Percentiles rank a stretch among this genome's conserved stretches.
These are phyloP conservation scores for Saccharomyces paradoxus DNA, from an alignment of 805 yeast genomes.

Conservation along the genomic window DNA sequence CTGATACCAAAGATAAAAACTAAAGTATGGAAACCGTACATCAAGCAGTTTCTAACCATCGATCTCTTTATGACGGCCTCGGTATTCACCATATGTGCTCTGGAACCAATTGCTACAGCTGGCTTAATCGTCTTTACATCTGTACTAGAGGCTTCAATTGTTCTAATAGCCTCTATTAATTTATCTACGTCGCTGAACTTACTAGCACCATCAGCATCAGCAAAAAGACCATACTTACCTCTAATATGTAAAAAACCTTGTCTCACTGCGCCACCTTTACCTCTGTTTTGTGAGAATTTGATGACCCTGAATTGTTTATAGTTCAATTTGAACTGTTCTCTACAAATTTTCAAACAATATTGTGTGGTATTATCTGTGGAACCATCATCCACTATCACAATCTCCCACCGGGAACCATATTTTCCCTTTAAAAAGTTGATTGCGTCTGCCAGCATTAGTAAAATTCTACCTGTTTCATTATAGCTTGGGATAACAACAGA, in stretches of 20 bases:
- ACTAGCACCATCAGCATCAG: conserved; percentile 97
- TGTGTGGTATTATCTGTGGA: conserved; percentile 72
- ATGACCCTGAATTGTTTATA: conserved; percentile 65
- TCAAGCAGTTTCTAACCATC: conserved; percentile 76
- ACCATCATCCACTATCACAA: conserved; percentile 87
- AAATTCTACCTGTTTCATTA: conserved; percentile 72
- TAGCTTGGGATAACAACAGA: conserved; percentile 90
- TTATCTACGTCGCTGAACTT: conserved; percentile 59
- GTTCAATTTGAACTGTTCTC: conserved; percentile 35
- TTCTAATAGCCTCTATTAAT: conserved; percentile 38
- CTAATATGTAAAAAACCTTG: conserved; percentile 76
- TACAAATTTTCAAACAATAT: conserved; percentile 56
- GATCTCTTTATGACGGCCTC: conserved; percentile 96
- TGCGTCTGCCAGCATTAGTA: conserved; percentile 63
- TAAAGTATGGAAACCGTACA: conserved; percentile 84
- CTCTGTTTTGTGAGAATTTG: conserved; percentile 68
- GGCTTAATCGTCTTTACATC: conserved; percentile 29
- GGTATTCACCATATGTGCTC: conserved; percentile 94
- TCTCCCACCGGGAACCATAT: conserved; percentile 42
- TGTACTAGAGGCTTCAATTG: conserved; percentile 12
- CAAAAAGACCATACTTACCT: conserved; percentile 74
- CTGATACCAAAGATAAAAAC: conserved; percentile 86
- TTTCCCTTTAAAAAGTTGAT: conserved; percentile 41
- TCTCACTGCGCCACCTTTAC: conserved; percentile 94
- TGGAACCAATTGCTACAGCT: conserved; percentile 77